Conservation (phyloP, 768 basidiomycete species). For the Roridomyces roridus region DNA sequence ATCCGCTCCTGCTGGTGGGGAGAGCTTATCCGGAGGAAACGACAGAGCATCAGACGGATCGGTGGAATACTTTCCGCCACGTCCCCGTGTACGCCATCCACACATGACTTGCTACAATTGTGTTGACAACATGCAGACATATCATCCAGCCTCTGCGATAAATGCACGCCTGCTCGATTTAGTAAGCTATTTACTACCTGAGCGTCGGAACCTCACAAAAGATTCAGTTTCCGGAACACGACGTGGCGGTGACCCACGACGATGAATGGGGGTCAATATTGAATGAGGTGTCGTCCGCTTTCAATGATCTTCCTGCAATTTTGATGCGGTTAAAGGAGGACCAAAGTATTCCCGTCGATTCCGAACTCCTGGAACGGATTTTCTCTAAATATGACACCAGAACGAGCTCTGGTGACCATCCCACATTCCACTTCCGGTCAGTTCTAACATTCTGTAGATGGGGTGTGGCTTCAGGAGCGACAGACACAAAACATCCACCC, state of each 20-base stretch:
- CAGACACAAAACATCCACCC: too few relatives aligned
- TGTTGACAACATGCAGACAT: background rate
- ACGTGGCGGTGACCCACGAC: slow-evolving; percentile 4
- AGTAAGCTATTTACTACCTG: too few relatives aligned
- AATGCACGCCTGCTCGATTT: background rate
- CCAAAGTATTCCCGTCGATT: background rate
- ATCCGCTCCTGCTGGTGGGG: background rate
- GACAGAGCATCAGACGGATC: background rate
- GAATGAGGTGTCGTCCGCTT: background rate
- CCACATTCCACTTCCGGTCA: too few relatives aligned
- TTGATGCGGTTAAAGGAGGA: background rate
- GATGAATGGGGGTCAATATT: slow-evolving; percentile 1
- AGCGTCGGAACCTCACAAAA: too few relatives aligned
- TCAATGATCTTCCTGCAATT: background rate
- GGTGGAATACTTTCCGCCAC: background rate
- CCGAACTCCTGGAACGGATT: slow-evolving; percentile 2
- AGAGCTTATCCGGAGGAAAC: background rate
- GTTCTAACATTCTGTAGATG: too few relatives aligned
- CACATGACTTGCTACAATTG: background rate
- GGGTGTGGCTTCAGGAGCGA: too few relatives aligned
- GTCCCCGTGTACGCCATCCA: background rate
- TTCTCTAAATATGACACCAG: background rate
- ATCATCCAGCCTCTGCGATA: background rate
- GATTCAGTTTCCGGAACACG: background rate
- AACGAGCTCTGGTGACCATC: slow-evolving; percentile 6